Conservation (phyloP, 441 rosid species). For the Geranium incanum region DNA sequence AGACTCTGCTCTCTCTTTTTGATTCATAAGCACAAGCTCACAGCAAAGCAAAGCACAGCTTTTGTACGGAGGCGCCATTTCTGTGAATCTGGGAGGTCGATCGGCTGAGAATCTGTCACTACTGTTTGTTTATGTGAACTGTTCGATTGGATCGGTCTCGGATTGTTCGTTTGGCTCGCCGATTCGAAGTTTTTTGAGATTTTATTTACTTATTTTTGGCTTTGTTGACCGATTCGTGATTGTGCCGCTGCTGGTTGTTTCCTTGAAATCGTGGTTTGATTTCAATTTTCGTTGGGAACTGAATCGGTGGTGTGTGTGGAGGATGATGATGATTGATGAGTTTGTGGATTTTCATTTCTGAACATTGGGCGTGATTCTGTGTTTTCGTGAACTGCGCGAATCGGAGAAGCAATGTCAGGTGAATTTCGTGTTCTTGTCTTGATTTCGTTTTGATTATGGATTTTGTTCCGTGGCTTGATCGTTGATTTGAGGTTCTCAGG, state of each 20-base stretch:
- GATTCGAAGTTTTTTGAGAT: background rate
- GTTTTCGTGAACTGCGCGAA: background rate
- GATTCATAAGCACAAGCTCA: background rate
- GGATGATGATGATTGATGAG: background rate
- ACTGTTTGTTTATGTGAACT: background rate
- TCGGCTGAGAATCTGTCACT: background rate
- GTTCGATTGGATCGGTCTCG: background rate
- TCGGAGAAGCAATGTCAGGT: slow-evolving; percentile 37
- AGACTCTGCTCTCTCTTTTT: background rate
- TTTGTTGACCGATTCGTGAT: background rate
- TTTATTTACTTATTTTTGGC: background rate
- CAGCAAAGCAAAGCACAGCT: background rate
- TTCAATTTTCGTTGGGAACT: background rate
- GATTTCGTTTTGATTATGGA: background rate
- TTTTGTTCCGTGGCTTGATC: background rate
- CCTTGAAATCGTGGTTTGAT: background rate
- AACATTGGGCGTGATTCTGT: background rate
- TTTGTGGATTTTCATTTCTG: background rate
- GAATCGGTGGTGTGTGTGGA: background rate
- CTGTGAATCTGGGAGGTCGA: background rate
- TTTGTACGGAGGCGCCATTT: background rate
- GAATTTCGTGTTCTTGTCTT: background rate
- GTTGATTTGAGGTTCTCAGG: slow-evolving; percentile 22
- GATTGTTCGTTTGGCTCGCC: background rate
- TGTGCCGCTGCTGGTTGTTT: slow-evolving; percentile 1